Evolutionary conservation across 129 eudicot genomes (phyloP), one percentile per base, ranked within the genome.

Genomic region (Artemisia tridentata): DNA sequence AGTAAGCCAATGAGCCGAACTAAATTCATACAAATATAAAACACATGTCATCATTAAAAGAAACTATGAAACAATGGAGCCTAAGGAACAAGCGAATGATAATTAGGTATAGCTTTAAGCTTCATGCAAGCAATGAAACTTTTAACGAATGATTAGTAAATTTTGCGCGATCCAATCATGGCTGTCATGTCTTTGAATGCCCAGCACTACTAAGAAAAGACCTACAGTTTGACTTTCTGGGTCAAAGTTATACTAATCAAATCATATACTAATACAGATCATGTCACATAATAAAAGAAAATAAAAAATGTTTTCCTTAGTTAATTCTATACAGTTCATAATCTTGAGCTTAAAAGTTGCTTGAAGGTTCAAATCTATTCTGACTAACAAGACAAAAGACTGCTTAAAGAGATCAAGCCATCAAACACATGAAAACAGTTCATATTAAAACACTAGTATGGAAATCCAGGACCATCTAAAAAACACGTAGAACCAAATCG

Each of bases 321-420:
- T 11, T 12, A 62, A 34, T 73, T 41, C 50, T 15, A n/a, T 21
- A 31, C 41, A 77, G 75, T 41, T 71, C 56, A 52, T 53, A 34
- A 25, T 38, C 67, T 74, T 14, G 56, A 58, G 31, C 38, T 25
- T 2, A 17, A 15, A 8, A n/a, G 43, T 54, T 65, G 19, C 38
- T 43, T 65, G 19, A 16, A 56, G 73, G 59, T 49, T 72, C 69
- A 49, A 48, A 48, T 4, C 46, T 34, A 31, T 62, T 50, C 31
- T 48, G 49, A 53, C n/a, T 21, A 9, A 48, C 45, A 38, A 38
- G 45, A 38, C 10, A 7, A 38, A 38, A 38, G 45, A 7, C 45
- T 38, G 10, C 45, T 62, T 49, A 17, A 61, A 19, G 34, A 72
- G 60, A 6, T 3, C 7, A 50, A 72, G 11, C 12, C 46, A 73